These are phyloP conservation scores for Dactylella cylindrospora DNA, from an alignment of 2,329 filamentous ascomycete genomes.

Conservation along the genomic window DNA sequence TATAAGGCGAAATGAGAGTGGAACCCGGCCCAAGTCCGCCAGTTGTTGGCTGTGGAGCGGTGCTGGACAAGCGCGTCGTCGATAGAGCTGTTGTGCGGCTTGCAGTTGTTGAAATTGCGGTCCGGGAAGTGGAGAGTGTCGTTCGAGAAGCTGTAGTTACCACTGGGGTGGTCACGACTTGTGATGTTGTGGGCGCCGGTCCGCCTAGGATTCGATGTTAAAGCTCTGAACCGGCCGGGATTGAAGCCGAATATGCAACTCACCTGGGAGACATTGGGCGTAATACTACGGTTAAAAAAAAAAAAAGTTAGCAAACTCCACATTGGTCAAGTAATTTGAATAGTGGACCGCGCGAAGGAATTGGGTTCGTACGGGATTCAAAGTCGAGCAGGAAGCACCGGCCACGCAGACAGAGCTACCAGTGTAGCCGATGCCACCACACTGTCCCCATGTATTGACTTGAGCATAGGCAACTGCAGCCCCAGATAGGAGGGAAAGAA, in stretches of 20 bases:
- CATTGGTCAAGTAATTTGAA: too few relatives aligned
- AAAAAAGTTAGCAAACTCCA: neutral
- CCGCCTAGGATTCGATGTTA: too few relatives aligned
- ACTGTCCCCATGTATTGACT: slow-evolving; percentile 21
- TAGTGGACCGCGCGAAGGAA: too few relatives aligned
- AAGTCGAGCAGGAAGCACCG: slow-evolving; percentile 9
- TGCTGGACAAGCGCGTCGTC: neutral
- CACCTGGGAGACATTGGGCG: slow-evolving; percentile 20
- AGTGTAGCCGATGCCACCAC: slow-evolving; percentile 12
- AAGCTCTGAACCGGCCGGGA: too few relatives aligned
- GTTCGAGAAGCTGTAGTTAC: neutral
- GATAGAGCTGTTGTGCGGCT: neutral
- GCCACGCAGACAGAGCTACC: slow-evolving; percentile 2
- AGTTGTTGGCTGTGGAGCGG: neutral
- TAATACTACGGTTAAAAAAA: slow-evolving; percentile 2
- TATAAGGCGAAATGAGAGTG: slow-evolving; percentile 58
- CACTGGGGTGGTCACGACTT: neutral
- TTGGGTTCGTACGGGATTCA: slow-evolving; percentile 13
- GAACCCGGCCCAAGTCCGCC: slow-evolving; percentile 51
- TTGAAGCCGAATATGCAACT: too few relatives aligned
- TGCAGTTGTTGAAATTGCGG: slow-evolving; percentile 1
- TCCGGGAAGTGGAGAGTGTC: neutral
- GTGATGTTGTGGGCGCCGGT: neutral
- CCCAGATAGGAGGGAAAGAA: neutral
- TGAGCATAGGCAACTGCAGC: slow-evolving; percentile 1